phyloP scores from a whole-genome alignment of 352 stramenopile genomes.

The Pythium angustatum region DNA sequence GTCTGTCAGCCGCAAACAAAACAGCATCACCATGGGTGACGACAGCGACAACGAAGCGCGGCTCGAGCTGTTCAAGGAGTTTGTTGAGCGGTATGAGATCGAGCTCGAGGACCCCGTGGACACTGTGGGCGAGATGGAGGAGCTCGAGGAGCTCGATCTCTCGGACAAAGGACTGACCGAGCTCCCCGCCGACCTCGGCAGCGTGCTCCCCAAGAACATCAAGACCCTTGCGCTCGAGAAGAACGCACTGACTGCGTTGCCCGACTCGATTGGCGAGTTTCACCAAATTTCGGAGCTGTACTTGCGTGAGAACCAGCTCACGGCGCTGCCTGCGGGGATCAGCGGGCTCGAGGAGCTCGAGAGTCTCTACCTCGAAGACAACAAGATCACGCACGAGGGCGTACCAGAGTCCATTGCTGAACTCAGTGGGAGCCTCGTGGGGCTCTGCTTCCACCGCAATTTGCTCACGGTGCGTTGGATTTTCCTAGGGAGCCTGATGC shows the following conservation, averaged over 20 bases:
- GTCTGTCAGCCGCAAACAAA: no score
- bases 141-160: conserved; percentile 80
- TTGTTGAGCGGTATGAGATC: conserved; percentile 70
- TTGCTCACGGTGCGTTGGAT: conserved; percentile 47
- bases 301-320: conserved; percentile 75
- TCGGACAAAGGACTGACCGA: conserved; percentile 73
- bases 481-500: neutral
- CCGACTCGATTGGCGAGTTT: conserved; percentile 52
- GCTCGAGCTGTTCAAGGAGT: conserved; percentile 51
- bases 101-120: conserved; percentile 71
- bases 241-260: conserved; percentile 57
- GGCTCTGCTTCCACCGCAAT: conserved; percentile 85
- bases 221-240: conserved; percentile 83
- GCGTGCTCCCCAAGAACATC: conserved; percentile 54
- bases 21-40: conserved; percentile 48
- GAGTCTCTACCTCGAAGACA: conserved; percentile 87
- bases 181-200: conserved; percentile 56
- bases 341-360: conserved; percentile 64
- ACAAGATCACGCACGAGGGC: conserved; percentile 60
- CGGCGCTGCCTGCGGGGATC: conserved; percentile 49
- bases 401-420: conserved; percentile 56
- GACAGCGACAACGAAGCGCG: conserved; percentile 36
- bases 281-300: conserved; percentile 80
- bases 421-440: conserved; percentile 48
- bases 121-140: conserved; percentile 59